Evolutionary conservation across 164 flowering plant species (phyloP), one percentile per base, ranked within the genome.

Genomic region (Vitis labrusca): DNA sequence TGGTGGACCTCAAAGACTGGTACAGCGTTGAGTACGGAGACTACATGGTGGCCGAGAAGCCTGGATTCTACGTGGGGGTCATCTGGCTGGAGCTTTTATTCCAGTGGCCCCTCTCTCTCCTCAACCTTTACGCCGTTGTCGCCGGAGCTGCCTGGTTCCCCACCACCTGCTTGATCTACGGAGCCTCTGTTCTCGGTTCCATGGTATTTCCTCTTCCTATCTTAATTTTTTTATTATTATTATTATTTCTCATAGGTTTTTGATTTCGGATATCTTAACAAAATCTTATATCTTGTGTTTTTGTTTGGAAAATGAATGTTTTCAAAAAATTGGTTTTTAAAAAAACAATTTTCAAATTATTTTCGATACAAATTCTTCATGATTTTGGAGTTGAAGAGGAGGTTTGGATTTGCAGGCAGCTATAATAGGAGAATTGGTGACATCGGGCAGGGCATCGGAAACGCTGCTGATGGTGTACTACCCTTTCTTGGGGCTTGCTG

Each of bases 91-190:
- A 89, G 82, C 81, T 91, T 6, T 30, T 89, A 50, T 74, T 91
- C 65, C 88, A 71, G 66, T 92, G 94, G 93, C 97, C 98, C 1
- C 87, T 88, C 53, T 59, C 89, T 9, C 53, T 93, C 19, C 68
- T 79, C 64, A 88, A 83, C 62, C 50, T 86, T 47, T 88, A 84
- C 59, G 94, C 70, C 7, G 74, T 88, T 32, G 9, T 82, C 4
- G 73, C 78, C 8, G 55, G 63, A 19, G 85, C 82, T 67, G 54
- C 83, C 5, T 92, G 97, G 93, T 67, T 80, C 30, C 49, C 10
- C 58, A 85, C 88, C 64, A 79, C 92, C 37, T 90, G 92, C 73
- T 83, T 90, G 83, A 71, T 89, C 59, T 84, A 84, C 73, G 97
- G 95, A n/a, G 89, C 65, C 67, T 86, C 88, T 30, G 61, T 78